phyloP scores from a whole-genome alignment of 139 green algal species.

The Eudorina sp. region DNA sequence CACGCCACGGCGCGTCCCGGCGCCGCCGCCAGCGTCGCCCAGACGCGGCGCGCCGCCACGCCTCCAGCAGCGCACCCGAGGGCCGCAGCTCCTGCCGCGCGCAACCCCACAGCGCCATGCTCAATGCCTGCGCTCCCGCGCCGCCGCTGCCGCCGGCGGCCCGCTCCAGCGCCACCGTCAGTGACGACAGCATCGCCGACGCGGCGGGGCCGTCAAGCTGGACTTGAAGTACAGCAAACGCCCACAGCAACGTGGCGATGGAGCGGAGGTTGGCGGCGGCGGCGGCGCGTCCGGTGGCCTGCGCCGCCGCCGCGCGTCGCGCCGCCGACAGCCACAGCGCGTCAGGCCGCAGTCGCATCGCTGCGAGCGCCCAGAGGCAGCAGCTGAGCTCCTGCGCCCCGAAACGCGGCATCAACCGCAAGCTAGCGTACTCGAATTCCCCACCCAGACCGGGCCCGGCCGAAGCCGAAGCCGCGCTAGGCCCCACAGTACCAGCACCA shows the following conservation, averaged over 20 bases:
- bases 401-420: constrained; percentile 14
- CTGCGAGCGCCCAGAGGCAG: constrained; percentile 49
- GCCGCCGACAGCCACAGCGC: constrained; percentile 5
- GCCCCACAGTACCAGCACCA: constrained; percentile 49
- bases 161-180: not conserved
- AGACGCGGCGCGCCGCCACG: not conserved
- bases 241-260: constrained; percentile 25
- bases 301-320: not conserved
- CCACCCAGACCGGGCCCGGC: constrained; percentile 40
- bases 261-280: not conserved
- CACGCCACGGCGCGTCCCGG: not conserved
- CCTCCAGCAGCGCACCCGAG: not conserved
- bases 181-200: not conserved
- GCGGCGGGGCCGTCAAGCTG: not conserved
- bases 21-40: not conserved
- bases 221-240: not conserved
- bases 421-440: constrained; percentile 27
- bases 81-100: constrained; percentile 3
- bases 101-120: constrained; percentile 10
- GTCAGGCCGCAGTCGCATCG: constrained; percentile 26
- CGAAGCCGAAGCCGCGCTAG: constrained; percentile 45
- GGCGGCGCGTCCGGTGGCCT: not conserved
- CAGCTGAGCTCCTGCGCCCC: constrained; percentile 29
- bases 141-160: not conserved
- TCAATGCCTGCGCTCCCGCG: not conserved